Evolutionary conservation across 2,329 filamentous ascomycete species (phyloP), one percentile per base, ranked within the genome.

Genomic region (Mariannaea sp.): DNA sequence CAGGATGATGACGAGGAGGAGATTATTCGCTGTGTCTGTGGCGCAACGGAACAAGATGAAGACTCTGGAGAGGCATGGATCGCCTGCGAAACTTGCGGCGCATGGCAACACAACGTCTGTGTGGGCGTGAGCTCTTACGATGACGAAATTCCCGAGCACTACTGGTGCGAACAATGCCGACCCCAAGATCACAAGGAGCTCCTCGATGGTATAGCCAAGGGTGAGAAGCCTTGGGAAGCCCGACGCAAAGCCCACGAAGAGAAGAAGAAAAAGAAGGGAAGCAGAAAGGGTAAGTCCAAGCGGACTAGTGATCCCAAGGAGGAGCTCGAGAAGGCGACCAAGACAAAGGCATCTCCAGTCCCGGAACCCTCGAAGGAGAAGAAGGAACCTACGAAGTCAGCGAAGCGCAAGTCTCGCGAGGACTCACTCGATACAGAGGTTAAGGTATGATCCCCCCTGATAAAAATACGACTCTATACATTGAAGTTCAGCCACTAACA

Each of bases 71-170:
- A 94, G 65, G 87, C 92, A 46, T 97, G 96, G 92, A 96, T 99
- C 66, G 91, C 89, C 56, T 99, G 94, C 77, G 94, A 99, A 72
- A 84, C 83, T 40, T 99, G 94, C 73, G 85, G 85, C 42, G 93
- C 88, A 35, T 99, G 94, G 94, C 94, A 99, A 74, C 94, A 99
- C 74, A 97, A 97, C 68, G 87, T 95, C 59, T 99, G 94, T 70
- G 90, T 99, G 79, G 91, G 90, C 47, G 84, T 97, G 69, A 85
- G 82, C 66, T 85, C 87, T 40, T 91, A 89, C 64, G 84, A 87
- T 26, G 89, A 92, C 54, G 85, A 92, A 66, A 80, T 90, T 49
- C 88, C 89, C 24, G 89, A 89, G 56, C 81, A 89, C 72, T 99
- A 99, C 76, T 95, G 88, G 73, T 99, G 94, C 74, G 94, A 99